Evolutionary conservation across 495 filamentous ascomycete species (phyloP).

Genomic region (Tuber umbilicatum): DNA sequence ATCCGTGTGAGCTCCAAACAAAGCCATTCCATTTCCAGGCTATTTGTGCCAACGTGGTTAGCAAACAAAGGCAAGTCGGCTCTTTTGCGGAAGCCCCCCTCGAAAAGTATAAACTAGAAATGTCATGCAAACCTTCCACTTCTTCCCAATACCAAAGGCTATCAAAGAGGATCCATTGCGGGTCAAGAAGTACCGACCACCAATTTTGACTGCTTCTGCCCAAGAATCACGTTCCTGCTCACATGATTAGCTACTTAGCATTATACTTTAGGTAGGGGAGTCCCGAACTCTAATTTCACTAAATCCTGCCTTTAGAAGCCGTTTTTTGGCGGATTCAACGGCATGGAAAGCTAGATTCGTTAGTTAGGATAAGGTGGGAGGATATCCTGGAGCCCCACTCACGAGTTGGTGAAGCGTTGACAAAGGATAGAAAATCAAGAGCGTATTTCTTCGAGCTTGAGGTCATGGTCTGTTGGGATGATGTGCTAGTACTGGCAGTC

Average conservation of each 20-base stretch:
- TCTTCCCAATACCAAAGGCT: conserved; percentile 85
- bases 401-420: conserved; percentile 95
- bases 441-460: conserved; percentile 57
- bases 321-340: conserved; percentile 66
- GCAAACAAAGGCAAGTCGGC: conserved; percentile 9
- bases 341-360: conserved; percentile 76
- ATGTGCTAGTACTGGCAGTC: no score
- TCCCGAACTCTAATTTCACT: conserved; percentile 63
- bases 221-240: conserved; percentile 80
- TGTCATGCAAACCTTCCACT: conserved; percentile 61
- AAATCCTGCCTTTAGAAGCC: conserved; percentile 76
- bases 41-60: conserved; percentile 29
- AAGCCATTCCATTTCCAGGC: conserved; percentile 86
- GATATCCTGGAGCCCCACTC: conserved; percentile 40
- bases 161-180: conserved; percentile 90
- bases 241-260: neutral
- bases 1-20: conserved; percentile 96
- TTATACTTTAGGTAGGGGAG: conserved; percentile 5
- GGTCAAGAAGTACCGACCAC: conserved; percentile 93
- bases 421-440: conserved; percentile 82
- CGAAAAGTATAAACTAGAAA: neutral
- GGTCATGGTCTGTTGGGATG: conserved; percentile 50
- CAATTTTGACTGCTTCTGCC: conserved; percentile 69
- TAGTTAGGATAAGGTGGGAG: conserved; percentile 6
- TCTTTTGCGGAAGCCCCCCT: neutral